Evolutionary conservation across 2,329 filamentous ascomycete species (phyloP), one percentile per base, ranked within the genome.

Genomic region (Bertia moriformis): DNA sequence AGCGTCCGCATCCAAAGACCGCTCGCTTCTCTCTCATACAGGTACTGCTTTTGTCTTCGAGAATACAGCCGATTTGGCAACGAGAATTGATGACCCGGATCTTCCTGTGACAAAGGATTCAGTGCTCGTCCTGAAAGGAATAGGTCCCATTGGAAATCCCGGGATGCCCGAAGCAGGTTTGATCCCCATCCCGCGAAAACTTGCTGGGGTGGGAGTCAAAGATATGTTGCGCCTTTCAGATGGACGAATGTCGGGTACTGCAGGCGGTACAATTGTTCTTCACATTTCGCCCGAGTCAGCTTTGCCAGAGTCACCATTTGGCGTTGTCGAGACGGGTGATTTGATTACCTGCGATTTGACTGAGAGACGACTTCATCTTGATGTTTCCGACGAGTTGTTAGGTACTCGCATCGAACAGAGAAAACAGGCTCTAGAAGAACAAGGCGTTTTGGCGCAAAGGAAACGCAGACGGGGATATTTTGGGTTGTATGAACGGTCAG

Each of bases 401-500:
- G 53, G 72, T 18, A 61, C 73, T 1, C 69, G 69, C 0, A 71
- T 73, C 18, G 58, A 69, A 19, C 45, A 48, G 14, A 51, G 14
- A 48, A 50, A 38, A 43, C 47, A 22, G 46, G 41, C 12, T 47
- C 49, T 40, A n/a, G 45, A 41, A 37, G 46, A 40, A 7, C 35
- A 40, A 14, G 48, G 43, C 10, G 49, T 53, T 3, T 63, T 59
- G 60, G 47, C 49, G 13, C 49, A 49, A 12, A 60, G 61, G 40
- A 51, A 55, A 37, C 49, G 42, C 3, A 63, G 57, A 46, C 63
- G 73, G 46, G 74, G 73, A 0, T 79, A 78, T 52, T 55, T 69
- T 1, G 73, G 71, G 0, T 47, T 79, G 37, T 79, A 76, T 49
- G 64, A 73, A 61, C 56, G 70, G 4, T 61, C 60, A 14, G 74